Base-by-base conservation (phyloP, 768 basidiomycete genomes). In the Hirschioporus abietinus region DNA sequence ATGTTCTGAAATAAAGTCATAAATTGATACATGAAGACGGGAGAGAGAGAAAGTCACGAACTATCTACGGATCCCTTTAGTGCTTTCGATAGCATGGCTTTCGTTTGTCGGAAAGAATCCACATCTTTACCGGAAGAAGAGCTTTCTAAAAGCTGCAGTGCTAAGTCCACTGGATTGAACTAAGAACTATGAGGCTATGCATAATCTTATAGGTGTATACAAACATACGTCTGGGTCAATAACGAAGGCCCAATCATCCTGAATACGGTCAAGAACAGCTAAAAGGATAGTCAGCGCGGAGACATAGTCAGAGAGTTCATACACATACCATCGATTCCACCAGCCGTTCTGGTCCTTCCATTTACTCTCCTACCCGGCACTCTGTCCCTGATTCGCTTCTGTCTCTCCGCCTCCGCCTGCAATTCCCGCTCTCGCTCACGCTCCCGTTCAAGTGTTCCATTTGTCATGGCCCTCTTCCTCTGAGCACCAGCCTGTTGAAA, bases 81-180 rank as follows among this genome's bases (percentile, higher is more conserved):
- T 20, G 93, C 91, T 65, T 82, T 84, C 30, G 92, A 91, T 20
- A 96, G 81, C 82, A 90, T 85, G 8, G 83, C 78, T 76, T 93
- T 95, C 3, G 92, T 91, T 58, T 82, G 78, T 34, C 86, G 82
- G 74, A 96, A 96, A 0, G 92, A 91, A 7, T 85, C 80, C 72
- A 93, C 87, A 70, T 89, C 86, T 74, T 89, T 91, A 1, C 90
- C 90, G 0, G 81, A 76, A 12, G 90, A 88, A 1, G 87, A 86
- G 58, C 88, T 84, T 70, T 95, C 93, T 26, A 99, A 80, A 1
- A 99, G 83, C 71, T 94, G 89, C 18, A 99, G 84, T 4, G 97
- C 96, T 42, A 99, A 83, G 72, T 96, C 91, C 35, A 97, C 96
- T 62, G 91, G 91, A 74, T 97, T 96, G 78, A 99, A 99, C 89